These are phyloP conservation scores for Aspergillus proliferans DNA, from an alignment of 2,329 filamentous ascomycete species.

Conservation along the genomic window DNA sequence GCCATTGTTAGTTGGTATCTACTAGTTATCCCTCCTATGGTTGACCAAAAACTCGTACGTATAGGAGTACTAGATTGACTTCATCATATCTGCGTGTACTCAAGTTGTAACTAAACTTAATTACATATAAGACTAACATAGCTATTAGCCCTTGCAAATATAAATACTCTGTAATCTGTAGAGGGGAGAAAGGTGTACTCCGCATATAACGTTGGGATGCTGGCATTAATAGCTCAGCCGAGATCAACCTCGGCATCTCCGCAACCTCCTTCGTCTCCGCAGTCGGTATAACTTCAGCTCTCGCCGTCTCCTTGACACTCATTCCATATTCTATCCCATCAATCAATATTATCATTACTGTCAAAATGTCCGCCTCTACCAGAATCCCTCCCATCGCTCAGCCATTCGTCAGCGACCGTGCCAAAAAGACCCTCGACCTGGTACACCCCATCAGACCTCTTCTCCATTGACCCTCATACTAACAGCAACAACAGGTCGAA, in stretches of 20 bases:
- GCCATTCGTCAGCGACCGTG: constrained; percentile 71
- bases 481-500: constrained; percentile 57
- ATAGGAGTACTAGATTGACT: too few relatives aligned
- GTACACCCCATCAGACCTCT: constrained; percentile 30
- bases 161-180: too few relatives aligned
- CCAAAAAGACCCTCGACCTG: constrained; percentile 75
- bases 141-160: too few relatives aligned
- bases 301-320: neutral
- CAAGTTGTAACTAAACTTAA: too few relatives aligned
- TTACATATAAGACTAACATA: too few relatives aligned
- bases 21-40: neutral
- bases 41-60: neutral
- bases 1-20: neutral
- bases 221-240: neutral
- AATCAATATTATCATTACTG: constrained; percentile 1
- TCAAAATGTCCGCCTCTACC: constrained; percentile 44
- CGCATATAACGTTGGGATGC: too few relatives aligned
- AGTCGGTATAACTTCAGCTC: constrained; percentile 3
- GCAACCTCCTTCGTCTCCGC: constrained; percentile 5
- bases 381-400: constrained; percentile 54
- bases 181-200: too few relatives aligned
- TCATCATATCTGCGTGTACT: too few relatives aligned
- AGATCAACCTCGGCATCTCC: constrained; percentile 11
- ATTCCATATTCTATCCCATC: neutral
- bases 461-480: neutral